Evolutionary conservation across 1,284 basidiomycete genomes (phyloP).

Genomic region (Cryptococcus wingfieldii): DNA sequence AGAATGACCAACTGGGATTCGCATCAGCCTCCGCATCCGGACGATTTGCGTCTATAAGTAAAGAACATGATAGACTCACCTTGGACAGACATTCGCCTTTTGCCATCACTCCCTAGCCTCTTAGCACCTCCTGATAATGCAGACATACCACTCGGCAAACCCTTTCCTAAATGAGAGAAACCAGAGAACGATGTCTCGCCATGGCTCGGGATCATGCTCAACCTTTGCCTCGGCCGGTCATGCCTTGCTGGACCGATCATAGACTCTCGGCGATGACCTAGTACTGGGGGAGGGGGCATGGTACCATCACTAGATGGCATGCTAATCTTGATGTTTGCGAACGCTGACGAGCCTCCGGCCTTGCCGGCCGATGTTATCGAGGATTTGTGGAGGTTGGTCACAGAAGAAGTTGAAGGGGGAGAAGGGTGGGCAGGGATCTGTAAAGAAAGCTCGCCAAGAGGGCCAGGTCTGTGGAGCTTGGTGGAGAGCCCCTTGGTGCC

Average conservation of each 20-base stretch:
- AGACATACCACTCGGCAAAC: conserved; percentile 8
- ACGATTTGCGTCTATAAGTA: neutral
- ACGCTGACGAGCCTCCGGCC: conserved; percentile 4
- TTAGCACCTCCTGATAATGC: conserved; percentile 9
- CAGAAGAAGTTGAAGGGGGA: conserved; percentile 1
- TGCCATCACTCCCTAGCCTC: neutral
- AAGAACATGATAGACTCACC: conserved; percentile 1
- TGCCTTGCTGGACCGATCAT: conserved; percentile 14
- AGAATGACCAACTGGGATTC: too few species aligned
- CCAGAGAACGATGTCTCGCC: conserved; percentile 7
- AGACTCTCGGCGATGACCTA: conserved; percentile 7
- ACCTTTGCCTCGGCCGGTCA: conserved; percentile 13
- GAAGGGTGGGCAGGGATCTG: conserved; percentile 6
- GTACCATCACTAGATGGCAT: neutral
- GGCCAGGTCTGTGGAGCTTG: conserved; percentile 7
- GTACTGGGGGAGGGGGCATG: conserved; percentile 4
- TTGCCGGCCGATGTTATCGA: conserved; percentile 15
- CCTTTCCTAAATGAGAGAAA: conserved; percentile 3
- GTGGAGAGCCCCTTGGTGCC: conserved; percentile 13
- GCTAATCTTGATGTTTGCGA: conserved; percentile 12
- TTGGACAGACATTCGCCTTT: conserved; percentile 11
- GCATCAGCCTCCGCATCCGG: too few species aligned
- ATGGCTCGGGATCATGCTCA: conserved; percentile 13
- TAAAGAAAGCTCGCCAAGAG: conserved; percentile 8
- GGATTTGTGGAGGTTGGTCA: conserved; percentile 13